These are phyloP conservation scores for Cyclospora cayetanensis DNA, from an alignment of 169 alveolate genomes.

Conservation along the genomic window DNA sequence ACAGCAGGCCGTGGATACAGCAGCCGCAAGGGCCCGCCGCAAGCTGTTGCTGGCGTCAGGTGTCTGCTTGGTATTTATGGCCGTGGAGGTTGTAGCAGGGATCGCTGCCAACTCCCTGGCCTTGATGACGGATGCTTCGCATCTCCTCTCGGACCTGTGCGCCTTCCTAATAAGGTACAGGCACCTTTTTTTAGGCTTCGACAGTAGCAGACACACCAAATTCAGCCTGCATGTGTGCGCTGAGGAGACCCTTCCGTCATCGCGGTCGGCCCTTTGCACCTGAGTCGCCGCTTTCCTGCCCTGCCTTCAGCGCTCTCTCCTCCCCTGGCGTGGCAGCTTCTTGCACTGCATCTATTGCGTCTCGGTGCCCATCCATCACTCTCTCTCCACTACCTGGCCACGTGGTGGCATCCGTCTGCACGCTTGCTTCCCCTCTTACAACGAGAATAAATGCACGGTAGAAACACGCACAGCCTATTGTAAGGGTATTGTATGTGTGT, in stretches of 20 bases:
- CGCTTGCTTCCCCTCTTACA: too few species aligned
- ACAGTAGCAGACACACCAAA: not conserved
- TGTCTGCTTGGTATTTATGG: constrained; percentile 79
- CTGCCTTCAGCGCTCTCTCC: too few species aligned
- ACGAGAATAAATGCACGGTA: too few species aligned
- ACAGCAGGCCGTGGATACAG: constrained; percentile 53
- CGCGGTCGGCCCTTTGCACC: too few species aligned
- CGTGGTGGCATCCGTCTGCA: not conserved
- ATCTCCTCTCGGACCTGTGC: constrained; percentile 93
- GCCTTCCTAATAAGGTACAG: constrained; percentile 87
- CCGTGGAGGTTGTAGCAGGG: constrained; percentile 90
- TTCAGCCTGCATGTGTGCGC: not conserved
- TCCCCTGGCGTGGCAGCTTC: not conserved
- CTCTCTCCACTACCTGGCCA: not conserved
- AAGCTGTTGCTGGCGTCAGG: constrained; percentile 68
- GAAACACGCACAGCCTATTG: not conserved
- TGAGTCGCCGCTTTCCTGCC: too few species aligned
- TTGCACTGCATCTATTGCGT: not conserved
- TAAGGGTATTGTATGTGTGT: not conserved
- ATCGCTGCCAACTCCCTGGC: constrained; percentile 88
- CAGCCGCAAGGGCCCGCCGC: constrained; percentile 66
- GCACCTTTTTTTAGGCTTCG: not conserved
- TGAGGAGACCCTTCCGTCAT: too few species aligned
- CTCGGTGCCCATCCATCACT: not conserved
- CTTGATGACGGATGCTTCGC: constrained; percentile 96